phyloP scores from a whole-genome alignment of 805 yeast species.

The Yarrowia keelungensis region DNA sequence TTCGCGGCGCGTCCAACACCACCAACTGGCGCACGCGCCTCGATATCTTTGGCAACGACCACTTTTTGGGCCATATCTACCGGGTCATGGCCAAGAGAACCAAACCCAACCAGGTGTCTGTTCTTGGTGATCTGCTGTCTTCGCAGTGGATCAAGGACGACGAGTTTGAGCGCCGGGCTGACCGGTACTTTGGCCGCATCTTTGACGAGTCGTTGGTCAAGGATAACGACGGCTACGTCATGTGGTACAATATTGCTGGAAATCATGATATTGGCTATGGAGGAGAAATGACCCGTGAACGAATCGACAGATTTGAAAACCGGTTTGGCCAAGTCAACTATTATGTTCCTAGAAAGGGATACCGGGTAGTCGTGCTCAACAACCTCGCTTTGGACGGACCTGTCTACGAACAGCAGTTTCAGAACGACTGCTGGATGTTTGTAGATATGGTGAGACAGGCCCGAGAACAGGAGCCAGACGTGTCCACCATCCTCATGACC shows the following conservation, averaged over 20 bases:
- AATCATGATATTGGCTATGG: conserved; percentile 96
- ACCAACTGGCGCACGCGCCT: conserved; percentile 75
- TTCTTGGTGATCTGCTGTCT: conserved; percentile 90
- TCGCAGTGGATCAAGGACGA: conserved; percentile 93
- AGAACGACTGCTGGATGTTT: conserved; percentile 74
- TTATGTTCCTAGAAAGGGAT: conserved; percentile 69
- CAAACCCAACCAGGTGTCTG: conserved; percentile 80
- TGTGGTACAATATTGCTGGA: conserved; percentile 72
- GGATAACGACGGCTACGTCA: conserved; percentile 54
- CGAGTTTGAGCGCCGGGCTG: conserved; percentile 82
- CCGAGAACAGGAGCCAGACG: conserved; percentile 49
- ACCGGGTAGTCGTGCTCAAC: conserved; percentile 88
- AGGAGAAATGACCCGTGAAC: conserved; percentile 93
- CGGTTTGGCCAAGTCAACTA: conserved; percentile 87
- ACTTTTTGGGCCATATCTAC: conserved; percentile 85
- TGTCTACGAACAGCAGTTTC: conserved; percentile 73
- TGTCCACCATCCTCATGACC: conserved; percentile 71
- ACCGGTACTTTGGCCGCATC: conserved; percentile 56
- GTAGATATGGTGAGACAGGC: conserved; percentile 57
- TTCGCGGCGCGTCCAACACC: conserved; percentile 81
- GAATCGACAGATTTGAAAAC: conserved; percentile 75
- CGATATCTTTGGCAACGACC: conserved; percentile 90
- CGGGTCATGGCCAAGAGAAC: conserved; percentile 66
- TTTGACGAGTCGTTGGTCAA: conserved; percentile 44
- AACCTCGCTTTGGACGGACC: conserved; percentile 90